A percentile compares a stretch with the other conserved stretches of the same genome.
Evolutionary conservation across 495 filamentous ascomycete genomes (phyloP).

Genomic region (Neurospora sp.): DNA sequence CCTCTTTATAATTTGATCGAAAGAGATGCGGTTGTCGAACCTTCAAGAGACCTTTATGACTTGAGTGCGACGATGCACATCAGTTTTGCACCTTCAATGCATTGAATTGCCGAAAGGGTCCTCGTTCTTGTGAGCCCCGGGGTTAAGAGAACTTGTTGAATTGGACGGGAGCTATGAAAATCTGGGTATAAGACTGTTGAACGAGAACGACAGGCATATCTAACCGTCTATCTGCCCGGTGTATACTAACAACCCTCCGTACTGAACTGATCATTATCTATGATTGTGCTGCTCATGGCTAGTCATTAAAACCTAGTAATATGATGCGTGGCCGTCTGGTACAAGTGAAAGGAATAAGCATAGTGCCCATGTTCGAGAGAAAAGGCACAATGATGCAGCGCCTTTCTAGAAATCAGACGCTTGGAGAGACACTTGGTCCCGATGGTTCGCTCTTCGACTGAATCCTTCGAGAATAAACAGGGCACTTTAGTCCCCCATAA

Average conservation of each 20-base stretch:
- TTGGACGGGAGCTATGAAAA: neutral
- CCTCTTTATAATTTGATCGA: neutral
- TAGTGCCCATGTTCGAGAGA: neutral
- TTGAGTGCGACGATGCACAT: neutral
- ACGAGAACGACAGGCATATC: neutral
- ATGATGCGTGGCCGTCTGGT: neutral
- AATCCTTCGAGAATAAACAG: conserved; percentile 20
- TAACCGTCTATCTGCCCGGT: neutral
- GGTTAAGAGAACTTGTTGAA: neutral
- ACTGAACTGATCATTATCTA: neutral
- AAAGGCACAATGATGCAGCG: neutral
- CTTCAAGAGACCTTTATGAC: neutral
- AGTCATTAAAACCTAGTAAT: neutral
- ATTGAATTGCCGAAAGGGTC: neutral
- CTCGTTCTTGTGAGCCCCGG: neutral
- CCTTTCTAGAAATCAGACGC: neutral
- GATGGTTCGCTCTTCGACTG: conserved; percentile 27
- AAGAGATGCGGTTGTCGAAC: neutral
- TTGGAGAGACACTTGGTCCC: neutral
- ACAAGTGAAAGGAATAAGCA: neutral
- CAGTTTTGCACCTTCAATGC: neutral
- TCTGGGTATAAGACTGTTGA: neutral
- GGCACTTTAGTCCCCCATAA: conserved; percentile 9
- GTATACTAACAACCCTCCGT: neutral
- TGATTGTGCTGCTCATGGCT: neutral